Base-by-base conservation (phyloP, 192 early-diverging fungal genomes). In the Backusella sp. region DNA sequence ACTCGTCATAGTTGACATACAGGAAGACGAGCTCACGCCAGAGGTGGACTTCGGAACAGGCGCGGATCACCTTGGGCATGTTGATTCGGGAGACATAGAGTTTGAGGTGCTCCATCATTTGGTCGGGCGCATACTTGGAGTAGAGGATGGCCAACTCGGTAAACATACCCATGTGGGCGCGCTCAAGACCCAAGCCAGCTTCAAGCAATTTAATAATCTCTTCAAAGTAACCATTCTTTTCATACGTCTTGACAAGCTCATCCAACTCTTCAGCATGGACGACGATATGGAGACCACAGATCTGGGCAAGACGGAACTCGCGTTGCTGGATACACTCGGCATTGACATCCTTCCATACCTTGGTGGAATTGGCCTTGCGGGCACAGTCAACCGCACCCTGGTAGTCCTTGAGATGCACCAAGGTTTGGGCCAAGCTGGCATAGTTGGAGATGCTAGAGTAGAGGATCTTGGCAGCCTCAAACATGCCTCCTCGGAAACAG, bases 121-220 rank as follows among this genome's bases (percentile, higher is more conserved):
- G 90, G 75, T 98, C 97, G 0, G 96, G 92, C 19, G 90, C 88
- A 90, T 99, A 97, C 82, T 97, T 98, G 80, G 95, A 93, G 87
- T 99, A 99, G 76, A 98, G 85, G 70, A 99, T 95, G 6, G 96
- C 96, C 52, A 99, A 86, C 86, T 99, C 98, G 0, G 98, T 99
- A 79, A 99, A 99, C 98, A 99, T 99, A 69, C 98, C 98, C 98
- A 99, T 99, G 79, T 99, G 98, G 9, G 98, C 98, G 70, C 98
- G 91, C 85, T 99, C 98, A 73, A 99, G 83, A 17, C 96, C 96
- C 19, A 99, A 82, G 72, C 97, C 97, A 52, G 94, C 91, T 89
- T 99, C 97, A 37, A 99, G 85, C 68, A 99, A 81, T 28, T 86
- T 79, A 75, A 98, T 95, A 46, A 98, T 84, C 89, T 99, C 96